These are phyloP conservation scores for Blumeriella jaapii DNA, from an alignment of 2,329 filamentous ascomycete species.

Conservation along the genomic window DNA sequence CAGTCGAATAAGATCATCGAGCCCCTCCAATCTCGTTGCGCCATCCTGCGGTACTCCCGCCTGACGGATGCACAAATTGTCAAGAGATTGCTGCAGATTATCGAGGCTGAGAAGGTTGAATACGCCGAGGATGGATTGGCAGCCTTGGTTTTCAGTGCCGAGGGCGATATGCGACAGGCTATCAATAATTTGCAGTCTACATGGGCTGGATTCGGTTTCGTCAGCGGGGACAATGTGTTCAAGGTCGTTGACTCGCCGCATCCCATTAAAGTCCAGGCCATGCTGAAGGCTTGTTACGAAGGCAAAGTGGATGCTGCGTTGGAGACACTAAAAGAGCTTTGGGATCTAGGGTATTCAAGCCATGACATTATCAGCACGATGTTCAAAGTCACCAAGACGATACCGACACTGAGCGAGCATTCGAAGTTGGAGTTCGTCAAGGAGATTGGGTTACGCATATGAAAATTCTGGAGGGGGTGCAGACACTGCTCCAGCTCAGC, in stretches of 20 bases:
- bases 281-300: conserved; percentile 96
- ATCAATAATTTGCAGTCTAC: conserved; percentile 98
- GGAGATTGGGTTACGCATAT: conserved; percentile 97
- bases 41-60: conserved; percentile 86
- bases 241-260: conserved; percentile 94
- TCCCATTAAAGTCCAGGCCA: conserved; percentile 95
- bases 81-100: conserved; percentile 82
- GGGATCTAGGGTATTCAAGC: conserved; percentile 92
- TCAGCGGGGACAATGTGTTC: conserved; percentile 97
- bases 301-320: conserved; percentile 80
- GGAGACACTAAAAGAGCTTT: conserved; percentile 78
- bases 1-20: conserved; percentile 99
- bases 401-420: conserved; percentile 84
- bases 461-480: conserved; percentile 96
- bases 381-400: conserved; percentile 97
- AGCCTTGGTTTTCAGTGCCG: conserved; percentile 91
- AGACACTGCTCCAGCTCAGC: conserved; percentile 86
- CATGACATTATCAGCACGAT: conserved; percentile 99
- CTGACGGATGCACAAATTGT: conserved; percentile 89
- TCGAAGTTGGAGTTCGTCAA: conserved; percentile 95
- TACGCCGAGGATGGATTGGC: conserved; percentile 89
- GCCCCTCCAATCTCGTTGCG: conserved; percentile 92
- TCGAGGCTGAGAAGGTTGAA: conserved; percentile 80
- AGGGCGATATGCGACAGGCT: conserved; percentile 97
- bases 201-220: conserved; percentile 84